phyloP scores from a whole-genome alignment of 768 basidiomycete species.

The Tubosaeta sp. region DNA sequence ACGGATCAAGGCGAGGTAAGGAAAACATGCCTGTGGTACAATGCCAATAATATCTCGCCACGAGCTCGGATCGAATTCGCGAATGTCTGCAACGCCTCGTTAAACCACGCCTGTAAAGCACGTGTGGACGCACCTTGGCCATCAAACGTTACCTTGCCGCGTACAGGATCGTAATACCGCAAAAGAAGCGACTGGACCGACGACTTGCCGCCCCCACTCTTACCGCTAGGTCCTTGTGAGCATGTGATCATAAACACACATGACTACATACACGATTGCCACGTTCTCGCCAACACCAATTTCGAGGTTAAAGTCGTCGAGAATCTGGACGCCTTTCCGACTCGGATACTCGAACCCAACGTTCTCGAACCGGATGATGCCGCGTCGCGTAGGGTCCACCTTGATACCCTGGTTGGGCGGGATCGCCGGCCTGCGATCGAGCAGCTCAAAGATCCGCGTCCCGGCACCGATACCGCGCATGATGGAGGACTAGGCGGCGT shows the following conservation, averaged over 20 bases:
- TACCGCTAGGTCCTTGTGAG: slow-evolving; percentile 50
- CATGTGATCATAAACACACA: not conserved
- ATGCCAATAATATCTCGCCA: slow-evolving; percentile 90
- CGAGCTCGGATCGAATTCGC: slow-evolving; percentile 76
- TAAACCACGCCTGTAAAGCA: not conserved
- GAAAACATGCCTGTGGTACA: slow-evolving; percentile 70
- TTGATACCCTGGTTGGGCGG: slow-evolving; percentile 57
- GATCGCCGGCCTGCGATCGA: slow-evolving; percentile 77
- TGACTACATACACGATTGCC: slow-evolving; percentile 77
- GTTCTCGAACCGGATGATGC: slow-evolving; percentile 74
- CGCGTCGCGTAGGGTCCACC: slow-evolving; percentile 54
- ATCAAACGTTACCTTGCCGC: slow-evolving; percentile 79
- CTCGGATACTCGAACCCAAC: slow-evolving; percentile 90
- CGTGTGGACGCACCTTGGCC: slow-evolving; percentile 58
- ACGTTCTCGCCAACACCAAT: slow-evolving; percentile 83
- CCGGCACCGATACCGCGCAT: slow-evolving; percentile 98
- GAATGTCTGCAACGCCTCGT: slow-evolving; percentile 56
- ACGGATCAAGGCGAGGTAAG: not conserved
- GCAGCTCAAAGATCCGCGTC: slow-evolving; percentile 87
- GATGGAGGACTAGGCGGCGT: slow-evolving; percentile 65
- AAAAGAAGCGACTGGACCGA: slow-evolving; percentile 84
- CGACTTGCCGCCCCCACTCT: slow-evolving; percentile 92
- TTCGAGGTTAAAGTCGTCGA: slow-evolving; percentile 79
- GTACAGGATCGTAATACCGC: slow-evolving; percentile 86
- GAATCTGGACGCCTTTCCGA: slow-evolving; percentile 71